These are phyloP conservation scores for Euphrasia arctica DNA, from an alignment of 305 asterid genomes.

Conservation along the genomic window DNA sequence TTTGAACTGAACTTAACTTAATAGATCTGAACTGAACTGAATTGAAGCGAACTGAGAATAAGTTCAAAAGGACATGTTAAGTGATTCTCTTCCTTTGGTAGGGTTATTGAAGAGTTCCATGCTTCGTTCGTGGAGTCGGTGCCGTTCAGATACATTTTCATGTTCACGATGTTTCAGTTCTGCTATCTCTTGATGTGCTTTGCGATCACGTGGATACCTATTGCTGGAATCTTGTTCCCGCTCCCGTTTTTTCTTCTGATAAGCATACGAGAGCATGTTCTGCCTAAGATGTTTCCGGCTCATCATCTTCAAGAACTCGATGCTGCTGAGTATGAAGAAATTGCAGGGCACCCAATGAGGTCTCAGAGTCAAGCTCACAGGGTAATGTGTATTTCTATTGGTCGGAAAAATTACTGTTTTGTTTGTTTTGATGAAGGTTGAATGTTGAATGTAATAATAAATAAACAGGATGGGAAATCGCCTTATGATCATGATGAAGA, in stretches of 20 bases:
- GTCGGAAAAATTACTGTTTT: neutral
- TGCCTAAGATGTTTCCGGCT: constrained; percentile 55
- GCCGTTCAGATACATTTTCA: constrained; percentile 50
- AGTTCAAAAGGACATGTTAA: too few species aligned
- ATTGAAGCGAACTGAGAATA: too few species aligned
- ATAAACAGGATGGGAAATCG: constrained; percentile 34
- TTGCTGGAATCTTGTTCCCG: constrained; percentile 79
- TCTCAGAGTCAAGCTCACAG: constrained; percentile 21
- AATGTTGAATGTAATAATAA: neutral
- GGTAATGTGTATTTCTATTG: constrained; percentile 16
- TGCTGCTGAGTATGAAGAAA: constrained; percentile 81
- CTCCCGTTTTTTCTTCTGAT: constrained; percentile 69
- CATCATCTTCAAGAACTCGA: constrained; percentile 55
- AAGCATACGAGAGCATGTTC: constrained; percentile 52
- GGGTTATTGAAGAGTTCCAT: constrained; percentile 54
- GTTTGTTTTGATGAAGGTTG: too few species aligned
- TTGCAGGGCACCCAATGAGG: constrained; percentile 37
- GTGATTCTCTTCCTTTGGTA: constrained; percentile 23
- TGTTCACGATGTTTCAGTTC: constrained; percentile 62
- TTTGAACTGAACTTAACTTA: too few species aligned
- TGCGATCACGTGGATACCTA: constrained; percentile 74
- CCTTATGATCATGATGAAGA: constrained; percentile 27
- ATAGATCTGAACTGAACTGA: too few species aligned
- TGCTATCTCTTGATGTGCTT: constrained; percentile 48
- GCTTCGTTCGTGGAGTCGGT: constrained; percentile 74